Percentiles rank a stretch among this genome's conserved stretches.
These are phyloP conservation scores for Exophiala aquamarina DNA, from an alignment of 2,329 filamentous ascomycete species.

Conservation along the genomic window DNA sequence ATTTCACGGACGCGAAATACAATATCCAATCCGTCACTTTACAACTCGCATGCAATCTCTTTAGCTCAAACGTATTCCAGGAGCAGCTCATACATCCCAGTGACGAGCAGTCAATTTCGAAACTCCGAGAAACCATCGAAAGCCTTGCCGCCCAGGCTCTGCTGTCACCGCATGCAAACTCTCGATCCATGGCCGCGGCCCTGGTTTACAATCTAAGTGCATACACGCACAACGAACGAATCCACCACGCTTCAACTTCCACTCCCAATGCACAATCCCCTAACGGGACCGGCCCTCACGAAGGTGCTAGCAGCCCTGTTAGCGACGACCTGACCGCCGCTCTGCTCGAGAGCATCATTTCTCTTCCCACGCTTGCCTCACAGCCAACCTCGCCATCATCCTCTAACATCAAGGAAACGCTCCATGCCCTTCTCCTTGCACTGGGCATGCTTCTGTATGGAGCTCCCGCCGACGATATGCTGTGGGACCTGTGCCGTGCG, in stretches of 20 bases:
- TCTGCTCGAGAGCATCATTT: constrained; percentile 54
- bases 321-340: constrained; percentile 71
- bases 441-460: constrained; percentile 75
- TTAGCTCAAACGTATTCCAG: constrained; percentile 70
- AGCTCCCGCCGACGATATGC: constrained; percentile 63
- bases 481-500: constrained; percentile 75
- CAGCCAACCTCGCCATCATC: background rate
- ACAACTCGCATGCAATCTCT: constrained; percentile 82
- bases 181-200: constrained; percentile 78
- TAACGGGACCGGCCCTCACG: constrained; percentile 37
- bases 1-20: constrained; percentile 66
- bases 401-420: constrained; percentile 55
- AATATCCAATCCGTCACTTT: constrained; percentile 78
- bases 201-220: constrained; percentile 80
- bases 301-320: background rate
- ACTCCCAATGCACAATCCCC: no score
- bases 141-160: constrained; percentile 74
- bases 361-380: constrained; percentile 1
- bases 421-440: constrained; percentile 74
- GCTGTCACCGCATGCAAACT: constrained; percentile 71
- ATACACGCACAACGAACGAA: constrained; percentile 66
- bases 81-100: constrained; percentile 54
- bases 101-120: constrained; percentile 35
- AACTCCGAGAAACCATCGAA: constrained; percentile 54
- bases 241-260: constrained; percentile 41